A percentile compares a stretch with the other conserved stretches of the same genome.
Conservation (phyloP, 768 basidiomycete genomes). For the Lactifluus echinatus region DNA sequence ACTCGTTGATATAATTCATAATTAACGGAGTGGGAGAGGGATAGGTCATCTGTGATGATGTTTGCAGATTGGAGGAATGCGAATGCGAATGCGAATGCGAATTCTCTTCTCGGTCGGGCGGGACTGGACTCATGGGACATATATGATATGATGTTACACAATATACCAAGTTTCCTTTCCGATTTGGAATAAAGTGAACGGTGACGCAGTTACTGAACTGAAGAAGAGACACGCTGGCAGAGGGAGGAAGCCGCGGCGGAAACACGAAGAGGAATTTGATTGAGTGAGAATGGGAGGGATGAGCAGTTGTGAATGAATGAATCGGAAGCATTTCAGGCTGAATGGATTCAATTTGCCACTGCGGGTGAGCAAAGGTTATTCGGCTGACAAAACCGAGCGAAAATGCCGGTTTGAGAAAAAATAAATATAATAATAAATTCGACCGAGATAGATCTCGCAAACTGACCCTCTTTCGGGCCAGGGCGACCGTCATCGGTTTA, state of each 20-base stretch:
- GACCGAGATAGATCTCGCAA: constrained; percentile 11
- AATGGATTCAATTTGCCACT: not conserved
- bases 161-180: not conserved
- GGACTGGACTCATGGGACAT: not conserved
- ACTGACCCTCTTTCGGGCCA: constrained; percentile 6
- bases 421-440: not conserved
- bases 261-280: constrained; percentile 1
- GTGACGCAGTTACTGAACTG: not conserved
- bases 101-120: too few species aligned
- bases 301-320: constrained; percentile 2
- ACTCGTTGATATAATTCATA: constrained; percentile 1
- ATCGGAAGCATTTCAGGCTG: constrained; percentile 10
- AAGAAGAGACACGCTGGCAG: constrained; percentile 1
- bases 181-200: not conserved
- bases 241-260: constrained; percentile 12
- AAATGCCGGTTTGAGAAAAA: constrained; percentile 14
- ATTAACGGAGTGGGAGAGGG: not conserved
- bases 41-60: not conserved
- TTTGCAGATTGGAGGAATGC: constrained; percentile 8
- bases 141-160: not conserved
- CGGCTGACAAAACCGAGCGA: constrained; percentile 21
- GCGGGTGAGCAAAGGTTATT: constrained; percentile 3
- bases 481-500: constrained; percentile 13
- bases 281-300: not conserved
- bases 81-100: not conserved